phyloP scores from a whole-genome alignment of 2,329 filamentous ascomycete genomes.

The Aspergillus pseudoviridinutans region DNA sequence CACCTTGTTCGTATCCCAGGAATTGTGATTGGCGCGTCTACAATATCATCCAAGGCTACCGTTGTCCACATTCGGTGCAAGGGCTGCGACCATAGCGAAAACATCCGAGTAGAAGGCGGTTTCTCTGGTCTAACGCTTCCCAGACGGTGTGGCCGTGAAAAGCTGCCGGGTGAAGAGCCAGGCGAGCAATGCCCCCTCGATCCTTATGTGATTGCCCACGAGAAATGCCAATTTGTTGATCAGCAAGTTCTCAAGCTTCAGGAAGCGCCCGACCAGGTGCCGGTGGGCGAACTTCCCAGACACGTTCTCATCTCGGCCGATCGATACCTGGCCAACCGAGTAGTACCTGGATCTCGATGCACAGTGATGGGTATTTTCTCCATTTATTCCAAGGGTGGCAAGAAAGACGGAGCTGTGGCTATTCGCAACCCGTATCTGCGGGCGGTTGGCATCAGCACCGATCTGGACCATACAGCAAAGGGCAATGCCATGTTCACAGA shows the following conservation, averaged over 20 bases:
- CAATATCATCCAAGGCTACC: conserved; percentile 93
- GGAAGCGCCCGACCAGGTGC: conserved; percentile 94
- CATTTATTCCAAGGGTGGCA: conserved; percentile 88
- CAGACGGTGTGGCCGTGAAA: conserved; percentile 65
- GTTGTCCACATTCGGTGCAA: conserved; percentile 82
- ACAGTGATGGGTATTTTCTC: conserved; percentile 97
- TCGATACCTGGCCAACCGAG: conserved; percentile 88
- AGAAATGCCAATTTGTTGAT: conserved; percentile 91
- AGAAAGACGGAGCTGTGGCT: conserved; percentile 80
- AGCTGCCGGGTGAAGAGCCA: conserved; percentile 59
- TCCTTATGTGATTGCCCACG: conserved; percentile 92
- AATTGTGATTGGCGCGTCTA: conserved; percentile 95
- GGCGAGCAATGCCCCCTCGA: conserved; percentile 81
- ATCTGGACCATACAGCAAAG: conserved; percentile 84
- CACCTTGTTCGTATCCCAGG: conserved; percentile 94
- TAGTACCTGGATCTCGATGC: conserved; percentile 91
- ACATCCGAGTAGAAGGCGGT: conserved; percentile 72
- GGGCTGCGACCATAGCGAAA: conserved; percentile 70
- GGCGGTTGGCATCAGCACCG: conserved; percentile 86
- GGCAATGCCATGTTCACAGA: conserved; percentile 81
- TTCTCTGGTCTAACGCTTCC: conserved; percentile 86
- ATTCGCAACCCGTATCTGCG: conserved; percentile 93
- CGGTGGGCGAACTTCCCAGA: conserved; percentile 89
- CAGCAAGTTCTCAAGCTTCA: conserved; percentile 98
- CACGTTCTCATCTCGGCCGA: conserved; percentile 97